Base-by-base conservation (phyloP, 306 rosid species). In the Trifolium repens region DNA sequence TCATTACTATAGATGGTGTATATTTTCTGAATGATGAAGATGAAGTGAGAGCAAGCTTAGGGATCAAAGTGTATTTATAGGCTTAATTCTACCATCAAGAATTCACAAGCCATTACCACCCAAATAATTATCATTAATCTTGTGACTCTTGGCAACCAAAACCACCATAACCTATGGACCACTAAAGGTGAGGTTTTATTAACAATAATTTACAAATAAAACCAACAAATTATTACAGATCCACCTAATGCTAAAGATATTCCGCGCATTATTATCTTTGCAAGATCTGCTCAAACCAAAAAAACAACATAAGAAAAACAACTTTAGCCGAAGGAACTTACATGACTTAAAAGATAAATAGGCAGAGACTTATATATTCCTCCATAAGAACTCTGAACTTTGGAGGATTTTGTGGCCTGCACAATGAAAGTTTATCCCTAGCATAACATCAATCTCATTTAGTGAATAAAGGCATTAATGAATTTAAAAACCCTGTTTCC, bases 211-310 rank as follows among this genome's bases (percentile, higher is more conserved):
- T n/a, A n/a, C n/a, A n/a, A n/a, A n/a, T n/a, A n/a, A n/a, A n/a
- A n/a, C n/a, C n/a, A n/a, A n/a, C n/a, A n/a, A n/a, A n/a, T n/a
- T n/a, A n/a, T n/a, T n/a, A n/a, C n/a, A n/a, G n/a, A n/a, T 73
- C 96, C 97, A 11, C 93, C 92, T 85, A 92, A 73, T 68, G 92
- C 99, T 69, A 92, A 78, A 70, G 96, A 96, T 32, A 94, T 90
- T 76, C 97, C 98, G 6, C 92, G 90, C 96, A 94, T 78, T 27
- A 91, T 91, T 71, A 83, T 91, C 77, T 83, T 89, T 32, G 97
- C 91, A 78, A 94, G 93, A 35, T 85, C 97, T 92, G 91, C 14
- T 47, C 72, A 40, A 30, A 85, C 69, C 57, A 53, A 74, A 74
- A 80, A 40, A 80, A 71, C 27, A 43, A 42, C 5, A 16, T 69